phyloP scores from a whole-genome alignment of 1,284 basidiomycete genomes.

The Fomitiporia mediterranea region DNA sequence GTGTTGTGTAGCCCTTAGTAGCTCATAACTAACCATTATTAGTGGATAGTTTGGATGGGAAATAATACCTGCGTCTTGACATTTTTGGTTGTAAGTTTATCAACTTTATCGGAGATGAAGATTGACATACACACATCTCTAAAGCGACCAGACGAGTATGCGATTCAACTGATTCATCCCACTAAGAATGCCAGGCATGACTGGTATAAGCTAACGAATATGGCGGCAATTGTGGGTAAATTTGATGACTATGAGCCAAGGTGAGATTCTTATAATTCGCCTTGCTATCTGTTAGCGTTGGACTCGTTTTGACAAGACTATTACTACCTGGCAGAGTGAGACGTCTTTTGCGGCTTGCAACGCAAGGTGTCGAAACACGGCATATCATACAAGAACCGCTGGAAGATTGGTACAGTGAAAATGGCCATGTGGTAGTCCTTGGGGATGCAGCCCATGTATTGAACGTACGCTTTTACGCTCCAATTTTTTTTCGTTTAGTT shows the following conservation, averaged over 20 bases:
- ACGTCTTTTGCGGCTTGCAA: neutral
- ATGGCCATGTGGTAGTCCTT: slow-evolving; percentile 38
- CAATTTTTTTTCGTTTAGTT: neutral
- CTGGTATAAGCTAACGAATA: slow-evolving; percentile 3
- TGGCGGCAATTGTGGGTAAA: neutral
- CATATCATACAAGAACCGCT: slow-evolving; percentile 13
- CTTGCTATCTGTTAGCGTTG: neutral
- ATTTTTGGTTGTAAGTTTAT: slow-evolving; percentile 6
- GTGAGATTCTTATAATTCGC: neutral
- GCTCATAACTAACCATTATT: neutral
- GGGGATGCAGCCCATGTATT: slow-evolving; percentile 47
- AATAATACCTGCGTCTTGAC: slow-evolving; percentile 3
- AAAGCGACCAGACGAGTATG: slow-evolving; percentile 14
- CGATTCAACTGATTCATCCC: slow-evolving; percentile 3
- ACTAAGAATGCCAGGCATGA: neutral
- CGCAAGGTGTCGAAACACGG: slow-evolving; percentile 10
- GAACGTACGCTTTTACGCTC: slow-evolving; percentile 22
- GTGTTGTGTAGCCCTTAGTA: no score
- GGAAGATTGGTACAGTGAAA: slow-evolving; percentile 48
- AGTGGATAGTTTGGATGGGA: slow-evolving; percentile 20
- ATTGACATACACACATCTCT: no score
- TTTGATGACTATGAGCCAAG: slow-evolving; percentile 9
- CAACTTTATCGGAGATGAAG: neutral
- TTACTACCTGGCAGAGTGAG: neutral
- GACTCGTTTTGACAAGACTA: neutral